Base-by-base conservation (phyloP, 164 flowering plant genomes). In the Vitis amurensis region DNA sequence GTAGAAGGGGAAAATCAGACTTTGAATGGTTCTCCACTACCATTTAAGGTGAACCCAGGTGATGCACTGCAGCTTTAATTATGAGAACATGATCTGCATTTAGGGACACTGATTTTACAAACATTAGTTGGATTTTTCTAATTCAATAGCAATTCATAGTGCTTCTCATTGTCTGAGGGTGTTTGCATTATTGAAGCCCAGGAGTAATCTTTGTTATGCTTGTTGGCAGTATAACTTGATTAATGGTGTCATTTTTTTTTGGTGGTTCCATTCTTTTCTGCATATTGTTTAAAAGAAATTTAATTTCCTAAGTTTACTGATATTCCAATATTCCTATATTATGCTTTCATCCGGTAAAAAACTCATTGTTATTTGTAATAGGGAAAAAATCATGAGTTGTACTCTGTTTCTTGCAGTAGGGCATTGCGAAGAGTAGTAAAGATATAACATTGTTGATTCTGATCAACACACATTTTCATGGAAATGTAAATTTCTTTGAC, bases 21-120 rank as follows among this genome's bases (percentile, higher is more conserved):
- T 44, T 77, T 92, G 70, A 84, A 79, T 59, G 90, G 93, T 57
- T 87, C 86, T 52, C 98, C 99, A 3, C 75, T 94, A 48, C 89
- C 85, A 23, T 90, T 90, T 68, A 77, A 74, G 72, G 99, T 94
- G 73, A 77, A 78, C 44, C 94, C 99, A 85, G 99, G 99, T 94
- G 76, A 77, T 63, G 67, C 17, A 52, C 7, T 61, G 57, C 30
- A 13, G 49, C 59, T 17, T 9, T 37, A 1, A 11, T 16, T 8
- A 13, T 47, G 11, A 15, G 47, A 16, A 19, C 3, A 30, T 44
- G n/a, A n/a, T 9, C 17, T 59, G 61, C 13, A 59, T 23, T 19
- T 11, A 59, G 12, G 19, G 61, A 9, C 2, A 19, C 11, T 9
- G 5, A 27, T 59, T 27, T 13, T 11, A 23, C 19, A 11, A 59